Percentiles rank a stretch among this genome's conserved stretches.
Conservation (phyloP, 2,329 filamentous ascomycete genomes). For the Claviceps purpurea region DNA sequence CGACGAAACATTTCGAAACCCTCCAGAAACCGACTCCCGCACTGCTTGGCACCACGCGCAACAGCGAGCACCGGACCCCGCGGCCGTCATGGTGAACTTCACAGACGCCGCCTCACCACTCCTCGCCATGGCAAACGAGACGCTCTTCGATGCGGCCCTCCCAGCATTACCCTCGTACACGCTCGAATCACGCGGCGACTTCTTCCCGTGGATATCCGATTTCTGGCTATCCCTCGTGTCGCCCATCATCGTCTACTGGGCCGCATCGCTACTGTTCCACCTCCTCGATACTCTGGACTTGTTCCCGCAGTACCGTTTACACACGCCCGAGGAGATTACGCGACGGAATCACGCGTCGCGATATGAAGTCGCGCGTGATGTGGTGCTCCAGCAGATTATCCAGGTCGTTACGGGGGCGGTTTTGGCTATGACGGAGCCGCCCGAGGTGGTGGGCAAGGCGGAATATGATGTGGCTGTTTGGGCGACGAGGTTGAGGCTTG, state of each 20-base stretch:
- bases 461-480: slow-evolving; percentile 81
- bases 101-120: slow-evolving; percentile 16
- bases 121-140: slow-evolving; percentile 36
- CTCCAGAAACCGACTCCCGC: too few relatives aligned
- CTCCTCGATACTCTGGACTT: slow-evolving; percentile 72
- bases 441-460: slow-evolving; percentile 62
- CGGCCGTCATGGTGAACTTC: slow-evolving; percentile 26
- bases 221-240: slow-evolving; percentile 62
- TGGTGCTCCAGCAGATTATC: slow-evolving; percentile 81
- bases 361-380: slow-evolving; percentile 78
- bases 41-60: neutral
- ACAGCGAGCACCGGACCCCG: neutral
- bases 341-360: slow-evolving; percentile 79
- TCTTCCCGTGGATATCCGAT: slow-evolving; percentile 70
- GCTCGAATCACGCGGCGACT: slow-evolving; percentile 52
- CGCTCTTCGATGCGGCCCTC: slow-evolving; percentile 44
- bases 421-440: slow-evolving; percentile 58
- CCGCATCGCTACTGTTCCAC: slow-evolving; percentile 75
- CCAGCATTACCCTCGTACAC: slow-evolving; percentile 80
- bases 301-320: slow-evolving; percentile 82
- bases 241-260: slow-evolving; percentile 81
- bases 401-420: slow-evolving; percentile 61
- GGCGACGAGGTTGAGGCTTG: slow-evolving; percentile 68
- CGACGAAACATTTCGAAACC: too few relatives aligned
- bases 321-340: slow-evolving; percentile 83